A percentile compares a stretch with the other conserved stretches of the same genome.
These are phyloP conservation scores for Chytriomyces sp. DNA, from an alignment of 192 early-diverging fungal species.

Conservation along the genomic window DNA sequence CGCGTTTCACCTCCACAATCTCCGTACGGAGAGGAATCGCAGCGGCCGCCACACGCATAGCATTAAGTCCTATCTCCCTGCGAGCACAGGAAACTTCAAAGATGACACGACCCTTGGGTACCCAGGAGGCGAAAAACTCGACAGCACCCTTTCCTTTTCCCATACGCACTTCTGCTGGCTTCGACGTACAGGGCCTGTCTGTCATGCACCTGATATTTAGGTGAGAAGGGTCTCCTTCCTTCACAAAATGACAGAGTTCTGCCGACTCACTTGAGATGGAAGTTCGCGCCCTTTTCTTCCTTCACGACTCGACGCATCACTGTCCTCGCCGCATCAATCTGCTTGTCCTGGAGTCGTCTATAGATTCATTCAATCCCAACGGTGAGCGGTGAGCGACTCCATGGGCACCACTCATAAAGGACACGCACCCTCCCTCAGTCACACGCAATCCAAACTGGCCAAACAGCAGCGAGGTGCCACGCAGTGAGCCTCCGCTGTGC, in stretches of 20 bases:
- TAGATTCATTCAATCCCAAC: neutral
- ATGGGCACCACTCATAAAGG: neutral
- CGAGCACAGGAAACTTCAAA: slow-evolving; percentile 87
- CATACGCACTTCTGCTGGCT: slow-evolving; percentile 93
- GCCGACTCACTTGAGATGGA: slow-evolving; percentile 61
- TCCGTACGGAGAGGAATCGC: slow-evolving; percentile 70
- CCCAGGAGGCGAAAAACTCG: slow-evolving; percentile 91
- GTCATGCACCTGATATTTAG: slow-evolving; percentile 89
- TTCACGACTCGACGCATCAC: slow-evolving; percentile 81
- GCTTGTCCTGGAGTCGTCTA: slow-evolving; percentile 67
- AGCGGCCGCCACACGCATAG: slow-evolving; percentile 64
- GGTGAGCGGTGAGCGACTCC: neutral
- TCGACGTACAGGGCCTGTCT: slow-evolving; percentile 88
- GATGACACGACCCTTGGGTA: slow-evolving; percentile 84
- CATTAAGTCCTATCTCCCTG: slow-evolving; percentile 79
- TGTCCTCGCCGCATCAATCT: slow-evolving; percentile 76
- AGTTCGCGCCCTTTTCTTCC: slow-evolving; percentile 79
- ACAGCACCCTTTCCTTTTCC: slow-evolving; percentile 96
- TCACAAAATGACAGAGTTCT: no score
- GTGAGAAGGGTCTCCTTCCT: no score
- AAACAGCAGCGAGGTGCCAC: slow-evolving; percentile 83
- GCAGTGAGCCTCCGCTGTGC: slow-evolving; percentile 79
- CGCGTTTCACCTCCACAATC: slow-evolving; percentile 59
- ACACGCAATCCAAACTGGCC: slow-evolving; percentile 94
- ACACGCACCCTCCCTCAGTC: slow-evolving; percentile 71